Evolutionary conservation across 2,329 filamentous ascomycete species (phyloP), one percentile per base, ranked within the genome.

Genomic region (Pezicula neosporulosa): DNA sequence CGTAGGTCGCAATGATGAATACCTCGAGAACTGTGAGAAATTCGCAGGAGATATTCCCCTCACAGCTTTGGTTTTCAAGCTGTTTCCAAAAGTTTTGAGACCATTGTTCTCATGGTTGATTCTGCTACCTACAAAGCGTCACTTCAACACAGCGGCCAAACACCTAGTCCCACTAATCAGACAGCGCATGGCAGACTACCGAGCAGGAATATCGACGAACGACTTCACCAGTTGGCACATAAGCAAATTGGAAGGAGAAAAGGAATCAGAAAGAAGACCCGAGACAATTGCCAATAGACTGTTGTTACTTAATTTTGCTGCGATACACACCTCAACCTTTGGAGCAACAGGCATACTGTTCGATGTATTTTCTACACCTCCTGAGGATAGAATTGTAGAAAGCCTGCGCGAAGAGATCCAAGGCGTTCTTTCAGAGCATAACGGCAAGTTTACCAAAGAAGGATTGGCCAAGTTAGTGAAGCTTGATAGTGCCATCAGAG

Each of bases 401-500:
- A 52, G 47, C 5, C 51, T 72, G 16, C 61, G 64, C 8, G 58
- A 67, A 16, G 68, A 72, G 54, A 62, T 65, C 2, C 47, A 46
- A 10, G 30, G 35, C 13, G 54, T 53, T 10, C 44, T 57, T 2
- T 24, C 44, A 1, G 52, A 47, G 18, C 51, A 66, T 18, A 56
- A 60, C 7, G 64, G 65, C 2, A 50, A 53, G 10, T 70, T 63
- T 61, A 64, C 62, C 8, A 71, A 70, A 51, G 52, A 60, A 24
- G 61, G 56, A 4, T 39, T 71, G 6, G 60, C 59, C 10, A 60
- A 64, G 19, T 59, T 68, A 53, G 50, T 60, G 37, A 67, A 67
- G 38, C 50, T 64, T 3, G 69, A 72, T 47, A 66, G 63, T 5
- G 62, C 60, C 9, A 47, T 72, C 10, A 58, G 64, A 21, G 70